Conservation (phyloP, 202 grass and related monocot species). For the Setaria viridis region DNA sequence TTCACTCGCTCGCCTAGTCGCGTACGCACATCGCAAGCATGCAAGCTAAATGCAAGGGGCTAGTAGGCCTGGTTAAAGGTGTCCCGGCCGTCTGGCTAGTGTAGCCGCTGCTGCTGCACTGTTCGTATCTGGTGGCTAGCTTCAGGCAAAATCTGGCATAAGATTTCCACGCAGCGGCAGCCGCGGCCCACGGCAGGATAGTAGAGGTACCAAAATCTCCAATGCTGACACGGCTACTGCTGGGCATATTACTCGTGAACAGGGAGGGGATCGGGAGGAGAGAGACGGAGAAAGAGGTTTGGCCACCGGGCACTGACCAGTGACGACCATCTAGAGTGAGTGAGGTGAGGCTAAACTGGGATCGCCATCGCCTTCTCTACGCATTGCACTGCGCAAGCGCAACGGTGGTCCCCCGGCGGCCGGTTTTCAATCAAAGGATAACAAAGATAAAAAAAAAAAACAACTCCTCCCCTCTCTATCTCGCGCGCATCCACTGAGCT, state of each 20-base stretch:
- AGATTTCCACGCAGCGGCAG: conserved; percentile 6
- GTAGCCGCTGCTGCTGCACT: not conserved
- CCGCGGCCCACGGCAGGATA: not conserved
- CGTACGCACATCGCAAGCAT: not conserved
- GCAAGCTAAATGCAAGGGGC: not conserved
- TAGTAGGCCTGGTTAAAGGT: conserved; percentile 5
- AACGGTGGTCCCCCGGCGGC: conserved; percentile 49
- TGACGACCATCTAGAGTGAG: not conserved
- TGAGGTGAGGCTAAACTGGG: not conserved
- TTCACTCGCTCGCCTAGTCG: not conserved
- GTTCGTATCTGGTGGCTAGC: not conserved
- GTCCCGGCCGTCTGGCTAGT: not conserved
- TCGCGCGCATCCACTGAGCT: conserved; percentile 3
- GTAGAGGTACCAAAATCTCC: not conserved
- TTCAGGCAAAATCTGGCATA: conserved; percentile 30
- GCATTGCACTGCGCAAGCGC: not conserved
- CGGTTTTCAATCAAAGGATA: conserved; percentile 42
- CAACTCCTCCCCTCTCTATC: not conserved
- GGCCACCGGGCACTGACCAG: conserved; percentile 5
- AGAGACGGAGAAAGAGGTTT: conserved; percentile 11
- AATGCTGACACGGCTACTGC: not conserved
- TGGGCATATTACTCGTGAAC: not conserved
- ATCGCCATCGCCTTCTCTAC: not conserved
- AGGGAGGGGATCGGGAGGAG: not conserved
- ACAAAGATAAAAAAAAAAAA: conserved; percentile 30